Conservation (phyloP, 1,139 yeast genomes). For the Ogataea hybrid region DNA sequence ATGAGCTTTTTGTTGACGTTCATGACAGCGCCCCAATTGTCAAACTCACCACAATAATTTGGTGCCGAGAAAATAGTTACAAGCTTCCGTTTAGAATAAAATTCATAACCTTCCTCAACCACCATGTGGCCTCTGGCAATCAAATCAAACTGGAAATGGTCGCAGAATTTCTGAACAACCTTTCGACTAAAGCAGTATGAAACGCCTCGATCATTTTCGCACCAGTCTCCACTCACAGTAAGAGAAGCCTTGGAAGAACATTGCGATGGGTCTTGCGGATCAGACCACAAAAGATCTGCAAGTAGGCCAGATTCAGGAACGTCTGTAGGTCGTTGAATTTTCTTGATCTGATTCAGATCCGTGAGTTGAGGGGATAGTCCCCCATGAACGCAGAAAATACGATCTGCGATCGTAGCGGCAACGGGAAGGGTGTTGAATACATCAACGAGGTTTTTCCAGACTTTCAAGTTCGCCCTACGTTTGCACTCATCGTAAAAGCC, state of each 20-base stretch:
- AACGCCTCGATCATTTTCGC: constrained; percentile 83
- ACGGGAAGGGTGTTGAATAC: constrained; percentile 84
- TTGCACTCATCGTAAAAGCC: constrained; percentile 91
- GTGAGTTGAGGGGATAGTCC: constrained; percentile 78
- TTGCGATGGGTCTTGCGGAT: constrained; percentile 55
- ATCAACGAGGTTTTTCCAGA: constrained; percentile 78
- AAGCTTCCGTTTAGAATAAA: constrained; percentile 70
- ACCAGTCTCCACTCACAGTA: constrained; percentile 49
- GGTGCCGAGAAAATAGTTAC: constrained; percentile 89
- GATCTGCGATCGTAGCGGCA: constrained; percentile 83
- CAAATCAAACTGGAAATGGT: constrained; percentile 70
- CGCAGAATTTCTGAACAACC: constrained; percentile 70
- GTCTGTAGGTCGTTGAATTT: constrained; percentile 79
- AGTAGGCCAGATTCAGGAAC: constrained; percentile 80
- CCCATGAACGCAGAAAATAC: constrained; percentile 87
- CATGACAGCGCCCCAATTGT: constrained; percentile 91
- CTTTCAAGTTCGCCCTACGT: constrained; percentile 61
- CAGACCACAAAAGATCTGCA: constrained; percentile 86
- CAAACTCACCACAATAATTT: constrained; percentile 87
- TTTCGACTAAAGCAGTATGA: constrained; percentile 76
- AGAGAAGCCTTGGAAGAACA: constrained; percentile 7
- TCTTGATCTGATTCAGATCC: constrained; percentile 63
- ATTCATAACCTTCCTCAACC: constrained; percentile 90
- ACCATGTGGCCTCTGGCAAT: constrained; percentile 91
- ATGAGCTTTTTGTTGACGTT: constrained; percentile 71